Percentiles rank a stretch among this genome's conserved stretches.
Conservation (phyloP, 139 green algal genomes). For the Tetraselmis striata region DNA sequence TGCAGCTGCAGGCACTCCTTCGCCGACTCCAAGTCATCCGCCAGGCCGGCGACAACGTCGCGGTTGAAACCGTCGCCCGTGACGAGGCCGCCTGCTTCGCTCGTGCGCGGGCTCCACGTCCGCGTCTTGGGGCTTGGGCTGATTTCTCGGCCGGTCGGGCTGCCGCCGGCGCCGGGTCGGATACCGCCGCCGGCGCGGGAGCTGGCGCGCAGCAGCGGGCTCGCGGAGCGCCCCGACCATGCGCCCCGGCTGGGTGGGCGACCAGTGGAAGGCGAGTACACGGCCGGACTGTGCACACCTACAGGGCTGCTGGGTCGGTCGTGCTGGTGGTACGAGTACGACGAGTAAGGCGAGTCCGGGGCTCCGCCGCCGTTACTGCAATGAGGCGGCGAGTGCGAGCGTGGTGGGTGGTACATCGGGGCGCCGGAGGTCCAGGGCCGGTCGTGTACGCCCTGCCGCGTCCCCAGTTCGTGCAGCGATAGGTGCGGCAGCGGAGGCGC, state of each 20-base stretch:
- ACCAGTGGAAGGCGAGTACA: slow-evolving; percentile 10
- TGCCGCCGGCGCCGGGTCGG: slow-evolving; percentile 20
- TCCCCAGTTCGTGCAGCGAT: not conserved
- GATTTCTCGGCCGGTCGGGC: slow-evolving; percentile 15
- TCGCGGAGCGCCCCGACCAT: slow-evolving; percentile 4
- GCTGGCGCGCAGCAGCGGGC: slow-evolving; percentile 11
- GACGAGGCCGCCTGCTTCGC: slow-evolving; percentile 12
- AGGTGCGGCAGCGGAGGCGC: not conserved
- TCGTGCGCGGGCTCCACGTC: not conserved
- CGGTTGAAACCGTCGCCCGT: slow-evolving; percentile 8
- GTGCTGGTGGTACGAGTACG: not conserved
- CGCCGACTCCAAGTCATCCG: slow-evolving; percentile 10
- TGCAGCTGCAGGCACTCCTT: slow-evolving; percentile 33
- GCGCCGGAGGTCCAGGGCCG: not conserved
- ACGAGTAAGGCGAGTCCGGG: slow-evolving; percentile 8
- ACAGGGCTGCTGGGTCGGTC: too few relatives aligned
- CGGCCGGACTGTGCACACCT: too few relatives aligned
- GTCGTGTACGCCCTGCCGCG: not conserved
- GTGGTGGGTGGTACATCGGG: not conserved
- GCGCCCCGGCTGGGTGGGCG: not conserved
- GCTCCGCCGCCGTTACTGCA: too few relatives aligned
- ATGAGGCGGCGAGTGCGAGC: slow-evolving; percentile 3
- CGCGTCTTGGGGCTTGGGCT: not conserved
- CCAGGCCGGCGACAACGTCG: slow-evolving; percentile 19
- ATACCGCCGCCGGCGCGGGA: slow-evolving; percentile 15